Evolutionary conservation across 1,284 basidiomycete species (phyloP), one percentile per base, ranked within the genome.

Genomic region (Trametes pubescens): DNA sequence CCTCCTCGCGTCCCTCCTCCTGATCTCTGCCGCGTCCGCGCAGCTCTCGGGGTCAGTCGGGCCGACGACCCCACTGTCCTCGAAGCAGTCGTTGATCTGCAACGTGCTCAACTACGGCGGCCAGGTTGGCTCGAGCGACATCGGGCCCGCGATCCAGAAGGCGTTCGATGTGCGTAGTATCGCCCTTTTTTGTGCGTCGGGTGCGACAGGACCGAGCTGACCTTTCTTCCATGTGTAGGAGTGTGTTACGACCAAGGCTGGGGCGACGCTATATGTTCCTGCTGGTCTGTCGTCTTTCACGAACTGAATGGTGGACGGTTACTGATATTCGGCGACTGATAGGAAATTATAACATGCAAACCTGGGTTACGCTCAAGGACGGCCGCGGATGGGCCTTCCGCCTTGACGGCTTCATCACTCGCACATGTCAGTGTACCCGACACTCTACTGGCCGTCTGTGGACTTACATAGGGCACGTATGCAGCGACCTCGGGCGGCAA

Each of bases 91-190:
- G 43, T 71, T 65, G 7, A 73, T 75, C 11, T 76, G 76, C 66
- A 77, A 71, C 55, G 75, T 77, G 4, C 70, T 76, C 32, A 65
- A 75, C 64, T 77, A 75, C 61, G 76, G 76, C 0, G 76, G 76
- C 1, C 57, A 59, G 9, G 64, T 76, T 34, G 76, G 76, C 29
- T 76, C 74, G 44, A 71, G 68, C 57, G 76, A 78, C 56, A 77
- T 77, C 49, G 77, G 77, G 0, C 77, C 77, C 43, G 76, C 77
- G 0, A 78, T 78, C 49, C 65, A 69, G 4, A 71, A 58, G 51
- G 74, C 77, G 4, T 78, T 75, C 69, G 73, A 65, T 32, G 68
- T 70, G 40, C 11, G 65, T 51, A 32, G 4, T 32, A 32, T 32
- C 29, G 0, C 1, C 3, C 1, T 35, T 3, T 14, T 9, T 14